Percentiles rank a stretch among this genome's conserved stretches.
phyloP scores from a whole-genome alignment of 352 stramenopile genomes.

The Phytophthora vignae region DNA sequence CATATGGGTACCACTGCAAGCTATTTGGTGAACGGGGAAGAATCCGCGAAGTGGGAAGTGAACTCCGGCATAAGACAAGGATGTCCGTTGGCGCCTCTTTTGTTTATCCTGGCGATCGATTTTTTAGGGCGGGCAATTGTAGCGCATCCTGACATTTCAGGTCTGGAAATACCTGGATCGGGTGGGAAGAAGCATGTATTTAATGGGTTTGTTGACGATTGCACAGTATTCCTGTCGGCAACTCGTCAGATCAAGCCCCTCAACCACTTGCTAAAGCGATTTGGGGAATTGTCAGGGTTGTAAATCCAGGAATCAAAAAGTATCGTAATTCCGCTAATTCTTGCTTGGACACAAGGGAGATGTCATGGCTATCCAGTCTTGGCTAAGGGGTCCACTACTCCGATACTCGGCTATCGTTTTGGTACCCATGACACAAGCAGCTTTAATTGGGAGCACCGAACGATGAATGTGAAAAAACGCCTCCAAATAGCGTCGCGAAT shows the following conservation, averaged over 20 bases:
- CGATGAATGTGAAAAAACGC: not conserved
- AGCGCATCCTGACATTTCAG: not conserved
- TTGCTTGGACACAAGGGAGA: not conserved
- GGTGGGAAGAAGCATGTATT: not conserved
- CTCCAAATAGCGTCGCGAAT: not conserved
- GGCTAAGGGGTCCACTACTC: not conserved
- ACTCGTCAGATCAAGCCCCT: not conserved
- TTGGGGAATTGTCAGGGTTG: constrained; percentile 9
- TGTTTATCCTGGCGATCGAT: constrained; percentile 16
- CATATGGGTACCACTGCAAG: no score
- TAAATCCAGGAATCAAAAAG: constrained; percentile 9
- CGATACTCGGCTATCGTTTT: constrained; percentile 5
- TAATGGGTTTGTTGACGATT: constrained; percentile 15
- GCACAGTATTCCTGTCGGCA: constrained; percentile 4
- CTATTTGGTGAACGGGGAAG: not conserved
- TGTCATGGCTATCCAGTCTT: constrained; percentile 9
- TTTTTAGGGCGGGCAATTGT: not conserved
- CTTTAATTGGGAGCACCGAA: constrained; percentile 4
- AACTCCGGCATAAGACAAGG: constrained; percentile 8
- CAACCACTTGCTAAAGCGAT: not conserved
- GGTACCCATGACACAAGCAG: not conserved
- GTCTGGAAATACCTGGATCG: constrained; percentile 2
- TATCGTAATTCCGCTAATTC: constrained; percentile 7
- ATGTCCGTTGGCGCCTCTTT: constrained; percentile 7
- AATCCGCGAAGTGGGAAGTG: constrained; percentile 4